phyloP scores from a whole-genome alignment of 2,329 filamentous ascomycete genomes.

The Exophiala sideris region DNA sequence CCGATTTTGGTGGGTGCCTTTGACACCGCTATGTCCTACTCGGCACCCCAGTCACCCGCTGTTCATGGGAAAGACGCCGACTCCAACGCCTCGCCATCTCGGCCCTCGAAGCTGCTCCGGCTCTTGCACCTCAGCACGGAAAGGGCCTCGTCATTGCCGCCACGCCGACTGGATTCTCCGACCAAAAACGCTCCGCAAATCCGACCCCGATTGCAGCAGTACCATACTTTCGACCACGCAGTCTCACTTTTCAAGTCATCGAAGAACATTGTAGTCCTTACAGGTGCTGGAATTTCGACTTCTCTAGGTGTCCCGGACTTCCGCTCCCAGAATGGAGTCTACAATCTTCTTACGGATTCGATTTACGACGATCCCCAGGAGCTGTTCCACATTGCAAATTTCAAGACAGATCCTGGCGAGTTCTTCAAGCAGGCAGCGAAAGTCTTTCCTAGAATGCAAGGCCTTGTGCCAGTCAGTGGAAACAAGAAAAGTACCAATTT shows the following conservation, averaged over 20 bases:
- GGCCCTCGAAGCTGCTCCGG: conserved; percentile 17
- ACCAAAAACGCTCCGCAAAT: conserved; percentile 12
- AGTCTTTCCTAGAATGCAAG: conserved; percentile 64
- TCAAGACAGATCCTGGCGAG: conserved; percentile 78
- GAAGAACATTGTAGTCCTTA: conserved; percentile 87
- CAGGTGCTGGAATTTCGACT: conserved; percentile 93
- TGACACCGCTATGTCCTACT: conserved; percentile 14
- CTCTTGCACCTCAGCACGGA: conserved; percentile 15
- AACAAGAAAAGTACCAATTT: conserved; percentile 1
- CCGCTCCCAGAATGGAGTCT: conserved; percentile 74
- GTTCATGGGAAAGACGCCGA: conserved; percentile 10
- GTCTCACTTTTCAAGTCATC: conserved; percentile 70
- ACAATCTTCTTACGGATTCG: conserved; percentile 59
- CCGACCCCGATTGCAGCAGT: conserved; percentile 43
- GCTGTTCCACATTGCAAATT: conserved; percentile 87
- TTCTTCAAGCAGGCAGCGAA: conserved; percentile 72
- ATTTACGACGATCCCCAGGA: conserved; percentile 84
- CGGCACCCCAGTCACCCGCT: conserved; percentile 18
- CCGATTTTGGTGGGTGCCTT: neutral
- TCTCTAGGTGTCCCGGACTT: conserved; percentile 97
- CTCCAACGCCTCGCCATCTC: conserved; percentile 10
- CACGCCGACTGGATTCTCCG: conserved; percentile 18
- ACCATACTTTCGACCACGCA: conserved; percentile 86
- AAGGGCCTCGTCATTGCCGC: conserved; percentile 17
- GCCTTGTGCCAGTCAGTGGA: conserved; percentile 12